phyloP scores from a whole-genome alignment of 2,329 filamentous ascomycete genomes.

The Trichoderma gracile region DNA sequence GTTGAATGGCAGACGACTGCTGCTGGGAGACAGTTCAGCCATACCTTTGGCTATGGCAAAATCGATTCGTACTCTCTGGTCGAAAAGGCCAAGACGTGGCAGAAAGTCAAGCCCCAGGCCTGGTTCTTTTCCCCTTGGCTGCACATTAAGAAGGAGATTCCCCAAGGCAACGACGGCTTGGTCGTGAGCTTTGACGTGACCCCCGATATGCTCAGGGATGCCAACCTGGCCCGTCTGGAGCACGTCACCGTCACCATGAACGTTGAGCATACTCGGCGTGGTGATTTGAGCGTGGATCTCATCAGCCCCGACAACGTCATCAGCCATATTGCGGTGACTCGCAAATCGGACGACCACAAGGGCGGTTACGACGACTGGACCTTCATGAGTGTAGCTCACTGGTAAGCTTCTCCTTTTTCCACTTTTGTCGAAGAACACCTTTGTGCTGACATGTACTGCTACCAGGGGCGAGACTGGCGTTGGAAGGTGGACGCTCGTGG shows the following conservation, averaged over 20 bases:
- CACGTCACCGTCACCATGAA: constrained; percentile 99
- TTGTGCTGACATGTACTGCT: not conserved
- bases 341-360: constrained; percentile 65
- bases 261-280: constrained; percentile 79
- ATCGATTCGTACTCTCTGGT: constrained; percentile 85
- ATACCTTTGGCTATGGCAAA: constrained; percentile 95
- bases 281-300: constrained; percentile 89
- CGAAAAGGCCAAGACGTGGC: constrained; percentile 80
- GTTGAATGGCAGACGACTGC: constrained; percentile 80
- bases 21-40: constrained; percentile 84
- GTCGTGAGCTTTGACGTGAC: constrained; percentile 82
- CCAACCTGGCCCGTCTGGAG: constrained; percentile 84
- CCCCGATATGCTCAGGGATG: constrained; percentile 72
- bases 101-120: constrained; percentile 88
- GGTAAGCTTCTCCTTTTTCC: constrained; percentile 54
- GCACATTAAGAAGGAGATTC: constrained; percentile 81
- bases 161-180: constrained; percentile 79
- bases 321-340: constrained; percentile 78
- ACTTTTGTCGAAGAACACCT: not conserved
- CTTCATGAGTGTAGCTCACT: constrained; percentile 97
- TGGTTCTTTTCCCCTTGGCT: constrained; percentile 96
- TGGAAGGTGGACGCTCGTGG: constrained; percentile 86
- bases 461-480: constrained; percentile 80
- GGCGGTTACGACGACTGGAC: constrained; percentile 92
- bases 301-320: constrained; percentile 79